Conservation (phyloP, 2,329 filamentous ascomycete genomes). For the Fusarium annulatum region DNA sequence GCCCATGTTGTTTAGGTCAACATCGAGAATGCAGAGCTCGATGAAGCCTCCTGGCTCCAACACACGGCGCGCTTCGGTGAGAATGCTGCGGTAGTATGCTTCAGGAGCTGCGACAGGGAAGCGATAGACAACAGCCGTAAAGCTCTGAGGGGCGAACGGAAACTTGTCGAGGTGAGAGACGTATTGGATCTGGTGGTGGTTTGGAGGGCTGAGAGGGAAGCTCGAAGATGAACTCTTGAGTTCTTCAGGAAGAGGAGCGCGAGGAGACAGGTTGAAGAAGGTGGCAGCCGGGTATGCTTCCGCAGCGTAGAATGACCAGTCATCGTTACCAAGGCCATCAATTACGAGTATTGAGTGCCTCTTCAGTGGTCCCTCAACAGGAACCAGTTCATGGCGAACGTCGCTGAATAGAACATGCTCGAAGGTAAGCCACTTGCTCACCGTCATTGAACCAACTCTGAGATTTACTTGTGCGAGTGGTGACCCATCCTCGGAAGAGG, state of each 20-base stretch:
- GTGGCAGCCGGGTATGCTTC: constrained; percentile 80
- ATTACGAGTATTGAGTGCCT: constrained; percentile 77
- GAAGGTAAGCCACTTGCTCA: constrained; percentile 89
- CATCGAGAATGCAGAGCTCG: constrained; percentile 81
- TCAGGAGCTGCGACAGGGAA: constrained; percentile 79
- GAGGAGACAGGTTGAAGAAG: constrained; percentile 79
- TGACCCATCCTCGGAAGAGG: constrained; percentile 67
- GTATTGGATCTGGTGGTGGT: constrained; percentile 81
- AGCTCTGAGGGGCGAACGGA: constrained; percentile 80
- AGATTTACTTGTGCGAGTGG: constrained; percentile 79
- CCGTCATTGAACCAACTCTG: constrained; percentile 82
- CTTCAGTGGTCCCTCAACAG: constrained; percentile 51
- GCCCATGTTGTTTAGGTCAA: constrained; percentile 87
- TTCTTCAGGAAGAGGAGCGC: constrained; percentile 62
- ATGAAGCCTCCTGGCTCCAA: constrained; percentile 81
- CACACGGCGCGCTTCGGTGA: constrained; percentile 81
- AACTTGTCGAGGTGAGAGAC: constrained; percentile 71
- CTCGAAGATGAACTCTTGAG: constrained; percentile 55
- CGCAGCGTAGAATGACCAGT: constrained; percentile 89
- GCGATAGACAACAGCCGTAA: constrained; percentile 79
- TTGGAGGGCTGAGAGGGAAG: constrained; percentile 69
- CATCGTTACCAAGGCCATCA: constrained; percentile 86
- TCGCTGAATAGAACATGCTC: constrained; percentile 86
- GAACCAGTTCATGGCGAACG: constrained; percentile 75
- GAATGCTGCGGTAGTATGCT: constrained; percentile 74